These are phyloP conservation scores for Phoenix roebelenii DNA, from an alignment of 176 grass and related monocot genomes.

Conservation along the genomic window DNA sequence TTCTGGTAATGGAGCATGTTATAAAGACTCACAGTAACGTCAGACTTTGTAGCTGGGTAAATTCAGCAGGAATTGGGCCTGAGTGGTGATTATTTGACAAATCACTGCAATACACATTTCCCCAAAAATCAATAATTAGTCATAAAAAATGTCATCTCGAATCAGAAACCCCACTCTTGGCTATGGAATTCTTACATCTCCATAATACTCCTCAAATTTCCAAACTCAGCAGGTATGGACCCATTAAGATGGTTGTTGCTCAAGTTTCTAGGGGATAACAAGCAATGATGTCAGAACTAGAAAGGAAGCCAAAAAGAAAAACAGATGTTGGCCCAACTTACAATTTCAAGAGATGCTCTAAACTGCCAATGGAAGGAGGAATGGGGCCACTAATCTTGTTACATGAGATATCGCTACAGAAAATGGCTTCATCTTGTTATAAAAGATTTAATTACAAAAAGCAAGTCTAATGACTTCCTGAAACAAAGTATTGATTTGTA, in stretches of 20 bases:
- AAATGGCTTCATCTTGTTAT: slow-evolving; percentile 16
- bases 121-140: neutral
- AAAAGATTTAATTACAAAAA: neutral
- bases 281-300: slow-evolving; percentile 6
- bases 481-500: too few relatives aligned
- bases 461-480: too few relatives aligned
- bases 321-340: slow-evolving; percentile 24
- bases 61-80: slow-evolving; percentile 67
- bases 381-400: slow-evolving; percentile 80
- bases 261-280: slow-evolving; percentile 55
- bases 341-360: slow-evolving; percentile 89
- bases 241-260: slow-evolving; percentile 78
- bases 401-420: slow-evolving; percentile 65
- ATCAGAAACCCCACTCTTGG: neutral
- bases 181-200: slow-evolving; percentile 56
- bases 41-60: slow-evolving; percentile 76
- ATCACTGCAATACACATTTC: slow-evolving; percentile 5
- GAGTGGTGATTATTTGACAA: slow-evolving; percentile 52
- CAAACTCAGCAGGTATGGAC: slow-evolving; percentile 78
- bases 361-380: slow-evolving; percentile 66
- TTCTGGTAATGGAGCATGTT: too few relatives aligned
- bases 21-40: slow-evolving; percentile 53
- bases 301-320: neutral
- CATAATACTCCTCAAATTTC: slow-evolving; percentile 89
- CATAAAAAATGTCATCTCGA: neutral